Conservation (phyloP, 805 yeast genomes). For the Candida cerambycidarum region DNA sequence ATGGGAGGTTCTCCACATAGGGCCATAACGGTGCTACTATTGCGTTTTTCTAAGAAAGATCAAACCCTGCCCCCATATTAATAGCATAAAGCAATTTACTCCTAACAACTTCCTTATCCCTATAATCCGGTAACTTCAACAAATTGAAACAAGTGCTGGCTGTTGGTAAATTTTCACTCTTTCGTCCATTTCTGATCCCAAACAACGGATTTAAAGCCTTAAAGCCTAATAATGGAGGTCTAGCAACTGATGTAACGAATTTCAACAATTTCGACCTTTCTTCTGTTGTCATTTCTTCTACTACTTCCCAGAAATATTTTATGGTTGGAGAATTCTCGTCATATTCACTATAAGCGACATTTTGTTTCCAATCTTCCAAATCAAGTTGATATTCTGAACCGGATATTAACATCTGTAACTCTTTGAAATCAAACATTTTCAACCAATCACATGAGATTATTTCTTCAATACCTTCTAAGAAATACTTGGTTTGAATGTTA, state of each 20-base stretch:
- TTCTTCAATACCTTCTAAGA: conserved; percentile 68
- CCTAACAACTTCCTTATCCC: conserved; percentile 53
- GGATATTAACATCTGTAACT: conserved; percentile 79
- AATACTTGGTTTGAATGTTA: conserved; percentile 56
- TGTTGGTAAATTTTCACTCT: conserved; percentile 69
- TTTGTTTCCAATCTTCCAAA: conserved; percentile 61
- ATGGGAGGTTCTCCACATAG: no score
- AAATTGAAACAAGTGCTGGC: conserved; percentile 92
- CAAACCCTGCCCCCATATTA: conserved; percentile 83
- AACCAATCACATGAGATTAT: conserved; percentile 76
- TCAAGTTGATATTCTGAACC: conserved; percentile 75
- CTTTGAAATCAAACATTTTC: conserved; percentile 79
- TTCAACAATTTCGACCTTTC: conserved; percentile 69
- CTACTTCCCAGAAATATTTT: conserved; percentile 68
- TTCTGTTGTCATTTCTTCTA: conserved; percentile 62
- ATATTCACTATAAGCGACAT: conserved; percentile 72
- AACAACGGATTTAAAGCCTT: conserved; percentile 69
- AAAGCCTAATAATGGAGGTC: conserved; percentile 91
- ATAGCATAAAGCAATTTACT: conserved; percentile 76
- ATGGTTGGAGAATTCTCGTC: conserved; percentile 58
- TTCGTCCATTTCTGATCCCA: conserved; percentile 70
- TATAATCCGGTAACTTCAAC: conserved; percentile 81
- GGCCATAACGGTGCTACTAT: no score
- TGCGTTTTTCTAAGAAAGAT: conserved; percentile 71
- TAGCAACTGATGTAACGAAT: conserved; percentile 89